Base-by-base conservation (phyloP, 129 eudicot genomes). In the Lonicera japonica region DNA sequence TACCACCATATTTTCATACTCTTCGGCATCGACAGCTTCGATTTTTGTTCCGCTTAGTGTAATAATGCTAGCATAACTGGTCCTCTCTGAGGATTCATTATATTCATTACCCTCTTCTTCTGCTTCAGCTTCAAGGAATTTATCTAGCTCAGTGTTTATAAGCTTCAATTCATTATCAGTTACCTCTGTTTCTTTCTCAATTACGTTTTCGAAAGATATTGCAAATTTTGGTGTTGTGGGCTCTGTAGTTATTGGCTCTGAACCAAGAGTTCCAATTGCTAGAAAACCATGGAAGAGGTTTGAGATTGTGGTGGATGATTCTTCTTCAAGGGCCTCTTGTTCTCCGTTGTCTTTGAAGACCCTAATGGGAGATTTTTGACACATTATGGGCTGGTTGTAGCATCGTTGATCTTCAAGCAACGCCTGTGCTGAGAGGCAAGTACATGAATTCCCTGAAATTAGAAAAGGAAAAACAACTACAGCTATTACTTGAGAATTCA, bases 181-280 rank as follows among this genome's bases (percentile, higher is more conserved):
- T 66, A 75, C 79, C 62, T 62, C 62, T 39, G 50, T 70, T 50
- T 74, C 76, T 54, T 79, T 21, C 55, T 79, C 72, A 21, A 68
- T 45, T 73, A 23, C 29, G 22, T 45, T 58, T 56, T 77, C 77
- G 24, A 50, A 54, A 47, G 81, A 67, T 40, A 59, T 63, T 11
- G 73, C 59, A 25, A 77, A 61, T 60, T 71, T 73, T 55, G 88
- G 95, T 62, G 90, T 75, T 63, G 82, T 75, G 56, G 87, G 83
- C 54, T 82, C 87, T 52, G 79, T 58, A 34, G 66, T 43, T 25
- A 41, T 63, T 56, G 82, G 71, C 41, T 73, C 82, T 60, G 66
- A 48, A 68, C 90, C 94, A 14, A 89, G 84, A 60, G 97, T 89
- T 64, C 95, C 97, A 56, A 89, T 89, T 62, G 90, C 77, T 29